phyloP scores from a whole-genome alignment of 306 rosid genomes.

The Casuarina cunninghamiana region DNA sequence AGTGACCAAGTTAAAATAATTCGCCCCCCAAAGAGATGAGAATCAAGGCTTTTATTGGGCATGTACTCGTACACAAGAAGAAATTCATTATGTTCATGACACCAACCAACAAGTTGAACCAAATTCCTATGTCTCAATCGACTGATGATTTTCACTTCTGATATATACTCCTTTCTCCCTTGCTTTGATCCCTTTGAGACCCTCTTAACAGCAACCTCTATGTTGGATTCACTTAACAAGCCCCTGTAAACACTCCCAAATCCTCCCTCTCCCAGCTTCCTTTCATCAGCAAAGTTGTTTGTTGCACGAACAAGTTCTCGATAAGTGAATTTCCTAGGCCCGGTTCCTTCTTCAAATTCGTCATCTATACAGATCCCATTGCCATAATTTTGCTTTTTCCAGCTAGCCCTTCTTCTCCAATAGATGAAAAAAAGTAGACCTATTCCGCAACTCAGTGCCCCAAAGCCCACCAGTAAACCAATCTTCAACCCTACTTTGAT shows the following conservation, averaged over 20 bases:
- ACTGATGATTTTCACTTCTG: too few species aligned
- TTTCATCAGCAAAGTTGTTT: slow-evolving; percentile 40
- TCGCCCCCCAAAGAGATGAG: too few species aligned
- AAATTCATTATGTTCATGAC: too few species aligned
- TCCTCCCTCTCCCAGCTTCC: slow-evolving; percentile 52
- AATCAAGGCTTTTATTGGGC: slow-evolving; percentile 14
- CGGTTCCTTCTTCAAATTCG: slow-evolving; percentile 34
- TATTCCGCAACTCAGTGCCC: slow-evolving; percentile 32
- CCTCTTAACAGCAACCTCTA: slow-evolving; percentile 68
- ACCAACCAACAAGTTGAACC: too few species aligned
- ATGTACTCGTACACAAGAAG: slow-evolving; percentile 50
- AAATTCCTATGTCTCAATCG: too few species aligned
- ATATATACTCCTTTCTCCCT: slow-evolving; percentile 39
- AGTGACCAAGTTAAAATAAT: too few species aligned
- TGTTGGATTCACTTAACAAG: slow-evolving; percentile 26
- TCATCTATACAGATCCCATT: too few species aligned
- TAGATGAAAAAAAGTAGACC: slow-evolving; percentile 41
- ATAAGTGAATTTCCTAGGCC: slow-evolving; percentile 61
- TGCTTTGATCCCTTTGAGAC: slow-evolving; percentile 74
- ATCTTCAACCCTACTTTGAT: slow-evolving; percentile 6
- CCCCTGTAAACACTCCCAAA: too few species aligned
- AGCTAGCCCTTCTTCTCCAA: slow-evolving; percentile 42
- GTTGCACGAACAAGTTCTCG: slow-evolving; percentile 50
- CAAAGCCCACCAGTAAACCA: slow-evolving; percentile 20
- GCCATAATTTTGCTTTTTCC: neutral